Percentiles rank a stretch among this genome's conserved stretches.
Evolutionary conservation across 768 basidiomycete species (phyloP).

Genomic region (Roridomyces roridus): DNA sequence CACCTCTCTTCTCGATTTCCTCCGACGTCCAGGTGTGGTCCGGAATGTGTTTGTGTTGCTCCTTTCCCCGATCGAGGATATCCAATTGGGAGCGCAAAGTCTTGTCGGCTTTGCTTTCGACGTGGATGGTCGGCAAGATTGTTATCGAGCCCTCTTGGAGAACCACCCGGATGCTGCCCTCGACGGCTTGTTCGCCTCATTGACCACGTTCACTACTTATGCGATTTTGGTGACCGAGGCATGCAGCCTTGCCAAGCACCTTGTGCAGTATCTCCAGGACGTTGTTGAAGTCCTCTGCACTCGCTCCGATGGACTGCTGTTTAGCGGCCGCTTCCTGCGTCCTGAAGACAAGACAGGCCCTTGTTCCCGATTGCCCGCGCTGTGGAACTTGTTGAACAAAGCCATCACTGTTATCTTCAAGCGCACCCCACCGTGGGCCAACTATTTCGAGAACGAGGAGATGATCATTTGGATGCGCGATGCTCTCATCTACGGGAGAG

Average conservation of each 20-base stretch:
- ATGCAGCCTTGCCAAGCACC: conserved; percentile 84
- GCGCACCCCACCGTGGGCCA: conserved; percentile 83
- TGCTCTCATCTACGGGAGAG: conserved; percentile 90
- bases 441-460: conserved; percentile 75
- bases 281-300: conserved; percentile 88
- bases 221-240: conserved; percentile 80
- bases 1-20: conserved; percentile 56
- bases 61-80: conserved; percentile 79
- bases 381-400: conserved; percentile 86
- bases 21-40: conserved; percentile 61
- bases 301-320: conserved; percentile 72
- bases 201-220: conserved; percentile 68
- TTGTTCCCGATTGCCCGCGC: conserved; percentile 60
- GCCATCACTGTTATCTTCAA: conserved; percentile 86
- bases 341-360: conserved; percentile 50
- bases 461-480: conserved; percentile 99
- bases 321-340: conserved; percentile 56
- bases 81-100: conserved; percentile 78
- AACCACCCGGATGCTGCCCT: conserved; percentile 71
- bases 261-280: conserved; percentile 93
- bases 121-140: conserved; percentile 88
- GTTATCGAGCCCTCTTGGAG: conserved; percentile 79
- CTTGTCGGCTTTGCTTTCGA: conserved; percentile 88
- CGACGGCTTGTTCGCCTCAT: conserved; percentile 71
- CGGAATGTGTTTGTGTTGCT: conserved; percentile 70